Base-by-base conservation (phyloP, 2,329 filamentous ascomycete genomes). In the Penicillium vulpinum region DNA sequence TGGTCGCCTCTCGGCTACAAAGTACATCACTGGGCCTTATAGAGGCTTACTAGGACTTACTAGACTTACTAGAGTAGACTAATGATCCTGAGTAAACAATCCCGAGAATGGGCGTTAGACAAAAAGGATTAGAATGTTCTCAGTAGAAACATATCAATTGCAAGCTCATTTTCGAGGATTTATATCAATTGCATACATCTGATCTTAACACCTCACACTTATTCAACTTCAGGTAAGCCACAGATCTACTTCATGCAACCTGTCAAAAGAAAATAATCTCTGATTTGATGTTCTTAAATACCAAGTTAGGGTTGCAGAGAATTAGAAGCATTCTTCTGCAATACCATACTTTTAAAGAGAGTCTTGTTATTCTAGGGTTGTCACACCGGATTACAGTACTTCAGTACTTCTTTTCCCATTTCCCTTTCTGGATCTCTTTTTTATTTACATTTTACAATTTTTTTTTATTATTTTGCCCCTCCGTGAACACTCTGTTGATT, bases 331-430 rank as follows among this genome's bases (percentile, higher is more conserved):
- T 24, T 55, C 50, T 63, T 58, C 61, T 59, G 55, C 58, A 55
- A 45, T 62, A 58, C 54, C 62, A n/a, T n/a, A n/a, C n/a, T n/a
- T n/a, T n/a, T n/a, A n/a, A n/a, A n/a, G n/a, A n/a, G n/a, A n/a
- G n/a, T n/a, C n/a, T n/a, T n/a, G n/a, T n/a, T n/a, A n/a, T n/a
- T n/a, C 13, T 9, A 33, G 3, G 44, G 28, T 40, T 41, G 59
- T 65, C 56, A 54, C 63, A 65, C 62, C 47, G 40, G 56, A 65
- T 65, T 63, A 64, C 57, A 60, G n/a, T 56, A 61, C 66, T 66
- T 55, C n/a, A n/a, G n/a, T n/a, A n/a, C n/a, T 59, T 61, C 63
- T 59, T 52, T 61, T 57, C 49, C 28, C 21, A 45, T 57, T 57
- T 48, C 55, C 57, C 54, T 46, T 53, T 60, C 56, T 43, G 54